These are phyloP conservation scores for Penicillium waksmanii DNA, from an alignment of 495 filamentous ascomycete genomes.

Conservation along the genomic window DNA sequence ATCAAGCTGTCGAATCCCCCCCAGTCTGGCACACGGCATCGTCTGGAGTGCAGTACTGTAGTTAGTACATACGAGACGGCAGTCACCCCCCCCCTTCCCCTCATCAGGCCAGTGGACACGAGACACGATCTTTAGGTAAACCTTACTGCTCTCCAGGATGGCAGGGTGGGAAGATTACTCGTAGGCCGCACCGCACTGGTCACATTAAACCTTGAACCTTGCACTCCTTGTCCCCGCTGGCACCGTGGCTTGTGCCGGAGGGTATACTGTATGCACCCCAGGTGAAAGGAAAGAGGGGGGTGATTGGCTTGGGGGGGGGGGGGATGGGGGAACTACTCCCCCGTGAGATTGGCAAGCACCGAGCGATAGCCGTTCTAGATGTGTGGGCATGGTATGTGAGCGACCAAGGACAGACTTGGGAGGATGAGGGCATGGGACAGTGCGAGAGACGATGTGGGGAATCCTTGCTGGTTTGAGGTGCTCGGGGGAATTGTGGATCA, in stretches of 20 bases:
- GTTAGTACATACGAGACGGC: too few relatives aligned
- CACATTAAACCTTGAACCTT: neutral
- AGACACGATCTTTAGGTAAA: conserved; percentile 2
- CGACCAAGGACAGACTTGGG: conserved; percentile 1
- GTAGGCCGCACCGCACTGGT: neutral
- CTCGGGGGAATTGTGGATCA: conserved; percentile 27
- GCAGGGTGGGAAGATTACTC: too few relatives aligned
- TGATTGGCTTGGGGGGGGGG: neutral
- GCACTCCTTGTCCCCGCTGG: conserved; percentile 2
- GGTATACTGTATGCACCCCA: conserved; percentile 3
- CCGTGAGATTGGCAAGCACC: neutral
- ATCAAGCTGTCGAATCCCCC: neutral
- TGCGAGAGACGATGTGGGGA: conserved; percentile 24
- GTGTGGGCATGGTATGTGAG: neutral
- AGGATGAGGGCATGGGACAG: conserved; percentile 11
- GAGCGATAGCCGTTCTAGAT: conserved; percentile 7
- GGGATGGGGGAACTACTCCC: too few relatives aligned
- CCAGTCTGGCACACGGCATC: conserved; percentile 1
- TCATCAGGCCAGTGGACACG: conserved; percentile 5
- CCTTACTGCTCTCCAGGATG: neutral
- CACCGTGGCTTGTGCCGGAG: neutral
- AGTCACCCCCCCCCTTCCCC: neutral
- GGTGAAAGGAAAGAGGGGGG: conserved; percentile 2
- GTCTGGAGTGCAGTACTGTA: conserved; percentile 4
- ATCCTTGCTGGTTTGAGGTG: conserved; percentile 11